phyloP scores from a whole-genome alignment of 116 monocot species.

The Zostera marina region DNA sequence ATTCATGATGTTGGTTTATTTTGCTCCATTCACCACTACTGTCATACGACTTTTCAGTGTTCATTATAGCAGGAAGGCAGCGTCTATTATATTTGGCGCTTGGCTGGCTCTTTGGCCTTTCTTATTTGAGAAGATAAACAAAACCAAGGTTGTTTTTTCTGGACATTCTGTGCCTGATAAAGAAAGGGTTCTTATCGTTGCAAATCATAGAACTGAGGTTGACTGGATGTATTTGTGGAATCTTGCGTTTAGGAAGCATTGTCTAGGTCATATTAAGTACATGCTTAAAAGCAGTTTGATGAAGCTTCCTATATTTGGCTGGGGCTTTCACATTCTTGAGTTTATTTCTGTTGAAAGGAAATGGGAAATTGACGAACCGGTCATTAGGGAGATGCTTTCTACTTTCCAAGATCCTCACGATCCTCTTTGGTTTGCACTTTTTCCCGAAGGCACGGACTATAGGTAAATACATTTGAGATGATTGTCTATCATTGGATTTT shows the following conservation, averaged over 20 bases:
- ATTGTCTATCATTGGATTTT: neutral
- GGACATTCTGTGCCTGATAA: constrained; percentile 57
- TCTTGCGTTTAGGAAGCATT: constrained; percentile 77
- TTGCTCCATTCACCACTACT: constrained; percentile 41
- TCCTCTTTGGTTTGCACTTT: constrained; percentile 91
- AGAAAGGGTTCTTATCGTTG: constrained; percentile 50
- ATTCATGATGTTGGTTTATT: constrained; percentile 54
- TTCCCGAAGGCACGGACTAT: constrained; percentile 96
- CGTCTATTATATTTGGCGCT: constrained; percentile 54
- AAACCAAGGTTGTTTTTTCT: constrained; percentile 78
- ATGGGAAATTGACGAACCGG: constrained; percentile 75
- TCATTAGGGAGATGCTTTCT: constrained; percentile 44
- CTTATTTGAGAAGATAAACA: constrained; percentile 91
- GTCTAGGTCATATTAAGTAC: constrained; percentile 72
- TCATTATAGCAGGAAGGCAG: constrained; percentile 54
- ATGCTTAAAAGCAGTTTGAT: constrained; percentile 88
- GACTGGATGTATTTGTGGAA: constrained; percentile 99
- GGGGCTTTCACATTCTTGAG: constrained; percentile 92
- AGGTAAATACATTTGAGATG: constrained; percentile 33
- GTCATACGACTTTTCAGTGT: constrained; percentile 57
- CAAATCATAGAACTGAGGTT: constrained; percentile 96
- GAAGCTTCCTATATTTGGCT: constrained; percentile 88
- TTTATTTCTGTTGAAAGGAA: constrained; percentile 93
- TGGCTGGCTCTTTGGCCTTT: constrained; percentile 95
- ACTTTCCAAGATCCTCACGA: constrained; percentile 46